These are phyloP conservation scores for Drechslera avenae DNA, from an alignment of 2,329 filamentous ascomycete genomes.

Conservation along the genomic window DNA sequence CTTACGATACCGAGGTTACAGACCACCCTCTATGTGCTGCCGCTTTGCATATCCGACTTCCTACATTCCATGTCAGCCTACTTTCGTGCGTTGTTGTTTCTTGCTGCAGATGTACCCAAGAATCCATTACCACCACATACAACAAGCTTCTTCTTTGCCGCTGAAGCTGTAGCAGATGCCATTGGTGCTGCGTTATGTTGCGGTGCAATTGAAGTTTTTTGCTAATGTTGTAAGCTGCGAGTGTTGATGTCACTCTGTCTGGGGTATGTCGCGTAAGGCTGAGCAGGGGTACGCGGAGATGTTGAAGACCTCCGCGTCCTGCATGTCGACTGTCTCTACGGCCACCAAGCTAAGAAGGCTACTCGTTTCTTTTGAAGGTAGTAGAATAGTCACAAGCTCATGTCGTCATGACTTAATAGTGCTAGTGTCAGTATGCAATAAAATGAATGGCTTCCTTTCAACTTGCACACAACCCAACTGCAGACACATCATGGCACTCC, in stretches of 20 bases:
- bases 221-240: constrained; percentile 18
- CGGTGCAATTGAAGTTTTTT: not conserved
- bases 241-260: constrained; percentile 45
- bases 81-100: not conserved
- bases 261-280: constrained; percentile 28
- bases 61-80: constrained; percentile 42
- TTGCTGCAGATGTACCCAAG: constrained; percentile 61
- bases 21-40: constrained; percentile 86
- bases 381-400: not conserved
- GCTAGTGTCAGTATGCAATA: not conserved
- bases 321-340: not conserved
- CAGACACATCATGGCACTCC: constrained; percentile 7
- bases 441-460: not conserved
- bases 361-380: not conserved
- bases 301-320: constrained; percentile 11
- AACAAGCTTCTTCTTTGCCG: constrained; percentile 76
- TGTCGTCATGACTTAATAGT: constrained; percentile 11
- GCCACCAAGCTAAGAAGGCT: too few species aligned
- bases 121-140: constrained; percentile 96
- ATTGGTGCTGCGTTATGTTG: constrained; percentile 46
- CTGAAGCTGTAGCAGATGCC: constrained; percentile 59
- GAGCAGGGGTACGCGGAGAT: constrained; percentile 28
- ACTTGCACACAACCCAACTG: not conserved
- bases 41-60: constrained; percentile 85
- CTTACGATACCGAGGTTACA: constrained; percentile 87